Base-by-base conservation (phyloP, 2,329 filamentous ascomycete species). In the Amylocarpus encephaloides region DNA sequence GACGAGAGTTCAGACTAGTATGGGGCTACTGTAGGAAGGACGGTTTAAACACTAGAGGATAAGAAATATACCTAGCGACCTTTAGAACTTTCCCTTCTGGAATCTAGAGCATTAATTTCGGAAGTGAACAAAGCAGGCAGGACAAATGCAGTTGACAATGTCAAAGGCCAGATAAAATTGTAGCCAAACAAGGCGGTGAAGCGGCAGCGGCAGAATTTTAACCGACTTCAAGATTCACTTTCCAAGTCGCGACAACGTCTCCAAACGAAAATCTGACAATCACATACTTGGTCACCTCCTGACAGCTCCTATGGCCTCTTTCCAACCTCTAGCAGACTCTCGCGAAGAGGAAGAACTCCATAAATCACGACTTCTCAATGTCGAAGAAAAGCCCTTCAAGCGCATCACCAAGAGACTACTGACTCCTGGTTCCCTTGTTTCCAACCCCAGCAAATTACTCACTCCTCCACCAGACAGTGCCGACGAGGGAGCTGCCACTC, bases 321-420 rank as follows among this genome's bases (percentile, higher is more conserved):
- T 84, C 73, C 75, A 78, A 40, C 73, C 91, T 43, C 74, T 94
- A 43, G 22, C 7, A 7, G 84, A 89, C 49, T 85, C 86, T 59
- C 76, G 78, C 56, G 85, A 89, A 58, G 86, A 90, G 71, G 85
- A 89, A 67, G 84, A 89, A 56, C 83, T 96, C 34, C 92, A 96
- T 73, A 92, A 91, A 64, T 79, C 79, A 29, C 88, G 92, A 38
- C 85, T 96, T 3, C 79, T 96, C 34, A 87, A 88, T 56, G 85
- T 96, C 54, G 92, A 97, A 73, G 88, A 95, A 65, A 90, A 90
- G 51, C 89, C 90, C 0, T 96, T 95, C 73, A 88, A 88, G 67
- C 85, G 91, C 53, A 82, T 96, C 52, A 88, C 87, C 18, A 90
- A 90, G 70, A 85, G 87, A 30, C 79, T 97, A 7, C 76, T 88